Evolutionary conservation across 768 basidiomycete species (phyloP).

Genomic region (Pulveroboletus frians): DNA sequence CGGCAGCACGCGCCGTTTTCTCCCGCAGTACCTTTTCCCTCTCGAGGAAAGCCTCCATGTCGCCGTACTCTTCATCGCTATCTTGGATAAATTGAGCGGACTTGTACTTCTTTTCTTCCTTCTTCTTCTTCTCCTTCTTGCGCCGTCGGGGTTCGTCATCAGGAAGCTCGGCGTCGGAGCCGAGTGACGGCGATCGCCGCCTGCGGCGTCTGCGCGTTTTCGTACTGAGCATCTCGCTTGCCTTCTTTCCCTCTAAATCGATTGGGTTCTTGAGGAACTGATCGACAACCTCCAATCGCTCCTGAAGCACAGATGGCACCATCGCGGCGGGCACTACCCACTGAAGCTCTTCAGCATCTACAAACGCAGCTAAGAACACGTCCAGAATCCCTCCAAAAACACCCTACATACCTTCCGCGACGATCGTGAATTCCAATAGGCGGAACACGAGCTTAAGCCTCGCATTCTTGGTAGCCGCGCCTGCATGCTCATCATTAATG

Average conservation of each 20-base stretch:
- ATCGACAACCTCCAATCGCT: constrained; percentile 68
- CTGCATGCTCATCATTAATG: constrained; percentile 65
- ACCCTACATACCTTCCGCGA: constrained; percentile 54
- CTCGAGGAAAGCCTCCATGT: constrained; percentile 78
- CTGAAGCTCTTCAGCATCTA: constrained; percentile 67
- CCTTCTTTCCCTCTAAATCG: constrained; percentile 73
- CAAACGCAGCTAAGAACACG: constrained; percentile 1
- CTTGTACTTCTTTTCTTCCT: constrained; percentile 74
- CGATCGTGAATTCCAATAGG: constrained; percentile 63
- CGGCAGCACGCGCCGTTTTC: constrained; percentile 44
- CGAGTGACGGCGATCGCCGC: constrained; percentile 45
- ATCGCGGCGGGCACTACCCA: constrained; percentile 83
- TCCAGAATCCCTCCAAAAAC: neutral
- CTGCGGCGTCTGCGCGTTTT: constrained; percentile 50
- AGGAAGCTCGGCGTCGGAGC: constrained; percentile 35
- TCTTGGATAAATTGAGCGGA: constrained; percentile 90
- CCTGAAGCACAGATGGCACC: constrained; percentile 60
- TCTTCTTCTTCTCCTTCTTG: constrained; percentile 49
- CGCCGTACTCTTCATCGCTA: constrained; percentile 78
- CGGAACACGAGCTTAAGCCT: constrained; percentile 83
- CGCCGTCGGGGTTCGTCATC: constrained; percentile 34
- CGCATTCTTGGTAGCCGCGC: constrained; percentile 72
- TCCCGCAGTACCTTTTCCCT: constrained; percentile 62
- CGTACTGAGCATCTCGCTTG: constrained; percentile 64
- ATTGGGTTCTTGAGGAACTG: constrained; percentile 81